phyloP scores from a whole-genome alignment of 2,329 filamentous ascomycete genomes.

The Xylaria sp. region DNA sequence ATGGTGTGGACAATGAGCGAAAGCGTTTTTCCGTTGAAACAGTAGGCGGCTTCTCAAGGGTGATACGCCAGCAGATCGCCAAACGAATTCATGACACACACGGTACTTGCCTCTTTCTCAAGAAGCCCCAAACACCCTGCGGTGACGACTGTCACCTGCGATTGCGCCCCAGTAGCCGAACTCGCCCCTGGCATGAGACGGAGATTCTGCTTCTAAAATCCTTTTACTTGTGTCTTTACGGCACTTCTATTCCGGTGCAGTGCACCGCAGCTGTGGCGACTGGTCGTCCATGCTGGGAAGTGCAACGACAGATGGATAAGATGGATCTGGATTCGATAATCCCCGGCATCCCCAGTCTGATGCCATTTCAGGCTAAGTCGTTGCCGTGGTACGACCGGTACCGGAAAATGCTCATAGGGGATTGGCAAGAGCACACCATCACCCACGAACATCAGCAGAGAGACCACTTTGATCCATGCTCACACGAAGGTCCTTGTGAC shows the following conservation, averaged over 20 bases:
- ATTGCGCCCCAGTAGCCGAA: conserved; percentile 31
- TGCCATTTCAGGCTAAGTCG: conserved; percentile 37
- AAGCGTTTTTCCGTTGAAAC: conserved; percentile 48
- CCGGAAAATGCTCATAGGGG: conserved; percentile 48
- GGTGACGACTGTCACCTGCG: conserved; percentile 40
- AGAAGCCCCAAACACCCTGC: conserved; percentile 32
- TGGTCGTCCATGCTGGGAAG: conserved; percentile 48
- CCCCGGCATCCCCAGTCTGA: conserved; percentile 27
- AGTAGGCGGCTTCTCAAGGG: conserved; percentile 34
- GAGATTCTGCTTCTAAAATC: conserved; percentile 45
- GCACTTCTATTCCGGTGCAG: conserved; percentile 41
- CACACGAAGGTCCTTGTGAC: conserved; percentile 63
- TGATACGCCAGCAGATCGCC: conserved; percentile 30
- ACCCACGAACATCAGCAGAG: conserved; percentile 52
- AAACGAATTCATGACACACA: conserved; percentile 17
- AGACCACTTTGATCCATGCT: conserved; percentile 59
- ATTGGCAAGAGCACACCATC: conserved; percentile 52
- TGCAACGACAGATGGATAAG: conserved; percentile 40
- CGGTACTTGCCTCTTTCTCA: conserved; percentile 25
- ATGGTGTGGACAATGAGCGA: conserved; percentile 49
- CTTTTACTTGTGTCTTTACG: conserved; percentile 41
- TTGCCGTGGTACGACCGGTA: conserved; percentile 53
- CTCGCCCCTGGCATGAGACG: conserved; percentile 43
- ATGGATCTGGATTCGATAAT: conserved; percentile 37
- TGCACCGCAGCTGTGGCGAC: conserved; percentile 48